Conservation (phyloP, 2,329 filamentous ascomycete genomes). For the Fusarium miscanthi region DNA sequence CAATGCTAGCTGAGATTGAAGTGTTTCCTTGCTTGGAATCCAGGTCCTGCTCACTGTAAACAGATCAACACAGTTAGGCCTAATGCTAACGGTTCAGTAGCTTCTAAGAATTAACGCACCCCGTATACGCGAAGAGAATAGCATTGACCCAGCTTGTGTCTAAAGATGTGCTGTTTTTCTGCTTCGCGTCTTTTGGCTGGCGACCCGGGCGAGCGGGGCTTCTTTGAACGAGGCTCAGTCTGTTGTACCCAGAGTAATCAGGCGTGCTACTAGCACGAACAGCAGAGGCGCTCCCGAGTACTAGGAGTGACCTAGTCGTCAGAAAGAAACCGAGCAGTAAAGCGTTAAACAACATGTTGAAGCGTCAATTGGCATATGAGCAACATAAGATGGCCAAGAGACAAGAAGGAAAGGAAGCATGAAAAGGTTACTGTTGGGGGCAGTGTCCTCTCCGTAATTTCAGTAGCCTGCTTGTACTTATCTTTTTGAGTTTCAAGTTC, state of each 20-base stretch:
- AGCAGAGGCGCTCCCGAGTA: fast-evolving
- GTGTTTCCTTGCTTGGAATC: neutral
- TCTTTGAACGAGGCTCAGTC: neutral
- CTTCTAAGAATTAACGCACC: neutral
- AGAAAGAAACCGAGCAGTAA: fast-evolving
- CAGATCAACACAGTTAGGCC: neutral
- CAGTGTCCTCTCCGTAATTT: neutral
- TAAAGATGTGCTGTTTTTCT: neutral
- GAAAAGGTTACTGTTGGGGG: fast-evolving
- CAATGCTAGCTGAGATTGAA: neutral
- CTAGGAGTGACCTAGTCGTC: fast-evolving
- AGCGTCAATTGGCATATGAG: fast-evolving
- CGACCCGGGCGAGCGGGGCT: neutral
- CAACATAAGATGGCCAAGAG: neutral
- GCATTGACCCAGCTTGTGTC: neutral
- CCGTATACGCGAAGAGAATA: neutral
- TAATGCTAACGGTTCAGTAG: fast-evolving
- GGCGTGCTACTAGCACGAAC: fast-evolving
- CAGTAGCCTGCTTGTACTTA: neutral
- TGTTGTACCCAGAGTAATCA: fast-evolving
- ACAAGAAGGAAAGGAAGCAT: neutral
- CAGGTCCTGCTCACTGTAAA: neutral
- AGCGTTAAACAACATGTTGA: neutral
- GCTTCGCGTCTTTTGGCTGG: neutral
- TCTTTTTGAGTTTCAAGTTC: neutral